Evolutionary conservation across 257 asterid genomes (phyloP).

Genomic region (Fraxinus pennsylvanica): DNA sequence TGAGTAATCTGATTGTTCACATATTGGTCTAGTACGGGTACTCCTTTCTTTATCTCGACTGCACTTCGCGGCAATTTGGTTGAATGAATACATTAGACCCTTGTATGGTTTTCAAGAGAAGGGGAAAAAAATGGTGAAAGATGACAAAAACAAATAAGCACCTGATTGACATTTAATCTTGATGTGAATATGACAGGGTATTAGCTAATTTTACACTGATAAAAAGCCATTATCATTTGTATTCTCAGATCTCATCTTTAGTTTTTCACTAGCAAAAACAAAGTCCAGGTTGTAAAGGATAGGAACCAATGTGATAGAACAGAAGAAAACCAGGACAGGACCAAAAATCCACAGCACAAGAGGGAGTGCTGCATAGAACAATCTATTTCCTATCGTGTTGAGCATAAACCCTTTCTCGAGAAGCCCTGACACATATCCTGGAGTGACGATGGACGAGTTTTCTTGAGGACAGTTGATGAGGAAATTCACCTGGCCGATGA

Average conservation of each 20-base stretch:
- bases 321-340: slow-evolving; percentile 72
- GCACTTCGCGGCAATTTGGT: too few species aligned
- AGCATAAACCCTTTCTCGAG: slow-evolving; percentile 65
- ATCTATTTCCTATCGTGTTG: slow-evolving; percentile 72
- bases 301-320: slow-evolving; percentile 65
- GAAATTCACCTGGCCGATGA: slow-evolving; percentile 83
- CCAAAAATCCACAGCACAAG: slow-evolving; percentile 87
- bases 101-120: too few species aligned
- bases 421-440: slow-evolving; percentile 67
- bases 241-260: slow-evolving; percentile 28
- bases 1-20: too few species aligned
- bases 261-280: slow-evolving; percentile 39
- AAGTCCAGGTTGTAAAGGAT: slow-evolving; percentile 78
- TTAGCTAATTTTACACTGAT: slow-evolving; percentile 14
- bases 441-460: slow-evolving; percentile 35
- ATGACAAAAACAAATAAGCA: background rate
- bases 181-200: background rate
- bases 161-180: background rate
- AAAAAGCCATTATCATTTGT: slow-evolving; percentile 19
- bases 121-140: background rate
- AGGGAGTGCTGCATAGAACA: slow-evolving; percentile 82
- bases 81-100: too few species aligned
- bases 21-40: too few species aligned
- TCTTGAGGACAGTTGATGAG: slow-evolving; percentile 75
- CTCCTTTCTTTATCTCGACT: too few species aligned